Evolutionary conservation across 2,329 filamentous ascomycete genomes (phyloP).

Genomic region (Paramyrothecium roridum): DNA sequence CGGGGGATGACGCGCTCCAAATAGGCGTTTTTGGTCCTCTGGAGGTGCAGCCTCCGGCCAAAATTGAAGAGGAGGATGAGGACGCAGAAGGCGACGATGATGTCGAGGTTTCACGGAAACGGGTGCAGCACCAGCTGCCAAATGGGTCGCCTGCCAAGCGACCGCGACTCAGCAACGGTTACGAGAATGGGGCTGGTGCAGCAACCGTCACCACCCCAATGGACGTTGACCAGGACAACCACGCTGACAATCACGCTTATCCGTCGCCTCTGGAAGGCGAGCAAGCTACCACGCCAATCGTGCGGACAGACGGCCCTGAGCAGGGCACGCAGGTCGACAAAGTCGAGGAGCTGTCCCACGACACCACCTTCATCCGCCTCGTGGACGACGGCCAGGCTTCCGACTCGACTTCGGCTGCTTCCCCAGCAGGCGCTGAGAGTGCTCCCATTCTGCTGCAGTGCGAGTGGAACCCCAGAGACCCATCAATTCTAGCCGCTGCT

Average conservation of each 20-base stretch:
- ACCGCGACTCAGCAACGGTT: slow-evolving; percentile 59
- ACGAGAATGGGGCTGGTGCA: slow-evolving; percentile 47
- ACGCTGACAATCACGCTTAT: slow-evolving; percentile 60
- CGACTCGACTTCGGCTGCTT: slow-evolving; percentile 31
- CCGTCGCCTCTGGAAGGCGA: slow-evolving; percentile 62
- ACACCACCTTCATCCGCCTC: slow-evolving; percentile 60
- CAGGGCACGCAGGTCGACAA: slow-evolving; percentile 64
- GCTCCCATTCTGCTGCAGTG: slow-evolving; percentile 63
- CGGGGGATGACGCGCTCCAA: slow-evolving; percentile 42
- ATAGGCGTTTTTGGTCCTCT: slow-evolving; percentile 57
- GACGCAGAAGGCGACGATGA: slow-evolving; percentile 34
- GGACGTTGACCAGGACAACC: slow-evolving; percentile 49
- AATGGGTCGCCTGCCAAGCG: slow-evolving; percentile 59
- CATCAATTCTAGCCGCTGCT: slow-evolving; percentile 63
- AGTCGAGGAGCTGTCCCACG: slow-evolving; percentile 55
- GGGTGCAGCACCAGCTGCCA: slow-evolving; percentile 42
- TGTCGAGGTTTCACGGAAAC: slow-evolving; percentile 46
- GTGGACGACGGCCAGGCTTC: slow-evolving; percentile 36
- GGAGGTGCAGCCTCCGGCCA: slow-evolving; percentile 39
- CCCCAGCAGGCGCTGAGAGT: slow-evolving; percentile 41
- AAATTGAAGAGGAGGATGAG: slow-evolving; percentile 33
- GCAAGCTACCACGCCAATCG: slow-evolving; percentile 47
- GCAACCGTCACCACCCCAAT: slow-evolving; percentile 49
- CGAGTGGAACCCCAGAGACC: slow-evolving; percentile 65
- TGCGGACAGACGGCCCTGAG: slow-evolving; percentile 59